Conservation (phyloP, 768 basidiomycete species). For the Termitomyces sp. region DNA sequence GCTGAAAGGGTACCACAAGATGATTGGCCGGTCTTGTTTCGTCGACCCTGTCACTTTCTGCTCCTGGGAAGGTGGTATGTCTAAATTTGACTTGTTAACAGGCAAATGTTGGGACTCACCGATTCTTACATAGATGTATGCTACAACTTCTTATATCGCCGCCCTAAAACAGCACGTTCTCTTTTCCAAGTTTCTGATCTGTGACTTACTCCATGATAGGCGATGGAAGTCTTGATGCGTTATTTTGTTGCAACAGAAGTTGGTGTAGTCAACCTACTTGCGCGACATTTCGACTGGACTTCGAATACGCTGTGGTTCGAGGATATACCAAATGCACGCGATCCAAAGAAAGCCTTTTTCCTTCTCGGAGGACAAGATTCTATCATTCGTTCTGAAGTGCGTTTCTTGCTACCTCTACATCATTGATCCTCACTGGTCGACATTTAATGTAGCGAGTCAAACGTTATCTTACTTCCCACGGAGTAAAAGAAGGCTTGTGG, state of each 20-base stretch:
- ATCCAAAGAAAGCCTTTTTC: constrained; percentile 64
- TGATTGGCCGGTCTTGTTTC: constrained; percentile 77
- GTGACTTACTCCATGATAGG: constrained; percentile 36
- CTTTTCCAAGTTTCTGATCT: neutral
- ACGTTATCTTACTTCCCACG: constrained; percentile 73
- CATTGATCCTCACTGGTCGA: neutral
- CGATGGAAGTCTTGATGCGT: constrained; percentile 73
- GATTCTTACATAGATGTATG: constrained; percentile 60
- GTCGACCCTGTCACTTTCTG: constrained; percentile 91
- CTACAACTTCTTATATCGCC: constrained; percentile 84
- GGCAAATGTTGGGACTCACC: neutral
- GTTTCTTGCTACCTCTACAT: constrained; percentile 10
- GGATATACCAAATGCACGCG: constrained; percentile 77
- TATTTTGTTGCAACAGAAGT: constrained; percentile 89
- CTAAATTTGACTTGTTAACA: neutral
- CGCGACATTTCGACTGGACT: constrained; percentile 81
- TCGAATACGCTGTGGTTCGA: constrained; percentile 89
- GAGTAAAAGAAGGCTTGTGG: constrained; percentile 61
- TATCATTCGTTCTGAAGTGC: constrained; percentile 71
- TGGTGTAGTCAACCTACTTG: constrained; percentile 82
- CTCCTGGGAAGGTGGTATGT: constrained; percentile 89
- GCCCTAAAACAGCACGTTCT: constrained; percentile 54
- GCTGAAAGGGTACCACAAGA: constrained; percentile 68
- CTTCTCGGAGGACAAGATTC: constrained; percentile 81
- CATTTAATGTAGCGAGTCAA: constrained; percentile 51